Evolutionary conservation across 805 yeast species (phyloP).

Genomic region (Yarrowia sp.): DNA sequence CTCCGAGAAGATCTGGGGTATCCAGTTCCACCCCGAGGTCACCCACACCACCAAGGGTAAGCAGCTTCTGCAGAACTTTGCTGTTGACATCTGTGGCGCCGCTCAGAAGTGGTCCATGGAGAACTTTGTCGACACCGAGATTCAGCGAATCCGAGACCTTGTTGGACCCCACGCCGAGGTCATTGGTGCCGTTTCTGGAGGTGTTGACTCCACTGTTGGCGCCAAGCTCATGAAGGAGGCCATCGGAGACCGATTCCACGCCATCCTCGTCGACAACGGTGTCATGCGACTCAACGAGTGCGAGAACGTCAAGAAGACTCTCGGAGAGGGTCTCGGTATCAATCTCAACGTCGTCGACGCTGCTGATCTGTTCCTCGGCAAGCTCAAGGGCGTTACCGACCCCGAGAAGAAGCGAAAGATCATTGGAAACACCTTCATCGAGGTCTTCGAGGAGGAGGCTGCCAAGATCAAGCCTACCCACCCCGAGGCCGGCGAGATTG

Average conservation of each 20-base stretch:
- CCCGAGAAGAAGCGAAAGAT: constrained; percentile 99
- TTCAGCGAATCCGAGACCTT: constrained; percentile 79
- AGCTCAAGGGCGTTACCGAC: constrained; percentile 90
- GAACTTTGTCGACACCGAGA: constrained; percentile 95
- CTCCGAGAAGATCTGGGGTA: constrained; percentile 75
- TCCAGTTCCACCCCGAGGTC: constrained; percentile 99
- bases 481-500: constrained; percentile 76
- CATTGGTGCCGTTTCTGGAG: constrained; percentile 99
- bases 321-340: constrained; percentile 91
- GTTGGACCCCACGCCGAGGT: constrained; percentile 99
- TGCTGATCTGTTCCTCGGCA: constrained; percentile 76
- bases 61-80: constrained; percentile 82
- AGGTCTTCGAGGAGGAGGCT: constrained; percentile 95
- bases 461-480: constrained; percentile 77
- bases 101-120: constrained; percentile 95
- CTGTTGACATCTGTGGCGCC: constrained; percentile 84
- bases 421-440: constrained; percentile 96
- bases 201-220: constrained; percentile 99
- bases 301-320: constrained; percentile 77
- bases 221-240: constrained; percentile 98
- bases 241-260: constrained; percentile 97
- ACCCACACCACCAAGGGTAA: constrained; percentile 94
- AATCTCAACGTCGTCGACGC: constrained; percentile 95
- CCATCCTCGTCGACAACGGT: constrained; percentile 96
- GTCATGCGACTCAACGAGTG: constrained; percentile 96